A percentile compares a stretch with the other conserved stretches of the same genome.
Conservation (phyloP, 768 basidiomycete genomes). For the Tylopilus felleus region DNA sequence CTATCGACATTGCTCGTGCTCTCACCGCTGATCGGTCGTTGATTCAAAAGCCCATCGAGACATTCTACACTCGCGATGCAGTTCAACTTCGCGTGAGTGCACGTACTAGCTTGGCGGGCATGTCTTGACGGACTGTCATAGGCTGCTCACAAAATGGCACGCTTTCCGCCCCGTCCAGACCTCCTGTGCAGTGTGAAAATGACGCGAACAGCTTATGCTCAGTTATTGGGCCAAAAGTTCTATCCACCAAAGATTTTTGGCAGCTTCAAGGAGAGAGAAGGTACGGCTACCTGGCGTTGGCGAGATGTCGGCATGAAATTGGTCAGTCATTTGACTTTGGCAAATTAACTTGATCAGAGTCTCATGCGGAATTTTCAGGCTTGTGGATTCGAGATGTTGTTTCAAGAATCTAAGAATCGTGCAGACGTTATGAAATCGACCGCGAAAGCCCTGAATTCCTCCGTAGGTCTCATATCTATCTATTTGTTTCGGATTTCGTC, state of each 20-base stretch:
- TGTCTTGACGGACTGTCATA: conserved; percentile 31
- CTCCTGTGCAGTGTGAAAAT: conserved; percentile 63
- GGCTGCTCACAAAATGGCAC: conserved; percentile 86
- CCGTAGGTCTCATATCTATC: conserved; percentile 38
- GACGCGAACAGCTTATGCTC: conserved; percentile 93
- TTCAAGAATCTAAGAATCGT: conserved; percentile 74
- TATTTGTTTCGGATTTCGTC: not conserved
- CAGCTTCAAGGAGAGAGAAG: conserved; percentile 60
- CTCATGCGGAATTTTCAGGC: conserved; percentile 46
- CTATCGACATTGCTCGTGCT: conserved; percentile 73
- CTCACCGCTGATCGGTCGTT: conserved; percentile 61
- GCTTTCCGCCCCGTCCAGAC: conserved; percentile 75
- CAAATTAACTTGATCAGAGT: not conserved
- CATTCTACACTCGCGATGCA: conserved; percentile 95
- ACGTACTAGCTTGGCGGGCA: not conserved
- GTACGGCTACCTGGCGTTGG: conserved; percentile 69
- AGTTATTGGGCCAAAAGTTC: conserved; percentile 87
- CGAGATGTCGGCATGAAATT: conserved; percentile 92
- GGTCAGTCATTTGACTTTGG: conserved; percentile 39
- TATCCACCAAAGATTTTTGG: conserved; percentile 90
- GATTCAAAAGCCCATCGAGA: conserved; percentile 82
- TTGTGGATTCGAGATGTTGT: conserved; percentile 96
- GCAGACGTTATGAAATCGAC: conserved; percentile 36
- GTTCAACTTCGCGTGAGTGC: conserved; percentile 76
- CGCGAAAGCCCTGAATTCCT: conserved; percentile 39